These are phyloP conservation scores for Mesembryanthemum crystallinum DNA, from an alignment of 148 eudicot species.

Conservation along the genomic window DNA sequence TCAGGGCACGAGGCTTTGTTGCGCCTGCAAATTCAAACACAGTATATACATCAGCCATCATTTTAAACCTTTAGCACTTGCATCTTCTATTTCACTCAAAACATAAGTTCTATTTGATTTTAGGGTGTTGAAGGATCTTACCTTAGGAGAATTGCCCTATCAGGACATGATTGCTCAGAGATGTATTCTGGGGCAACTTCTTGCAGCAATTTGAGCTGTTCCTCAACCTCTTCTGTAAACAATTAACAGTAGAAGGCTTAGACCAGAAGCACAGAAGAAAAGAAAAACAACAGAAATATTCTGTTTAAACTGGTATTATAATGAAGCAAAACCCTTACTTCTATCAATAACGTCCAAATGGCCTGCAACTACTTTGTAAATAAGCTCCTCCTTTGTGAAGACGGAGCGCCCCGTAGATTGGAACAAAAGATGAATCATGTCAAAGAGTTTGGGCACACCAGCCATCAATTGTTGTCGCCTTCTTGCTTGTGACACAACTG, in stretches of 20 bases:
- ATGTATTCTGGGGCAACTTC: conserved; percentile 81
- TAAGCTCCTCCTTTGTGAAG: conserved; percentile 73
- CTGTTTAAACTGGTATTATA: not conserved
- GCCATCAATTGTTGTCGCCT: conserved; percentile 56
- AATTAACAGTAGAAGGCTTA: not conserved
- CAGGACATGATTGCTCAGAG: conserved; percentile 45
- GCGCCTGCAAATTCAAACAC: conserved; percentile 45
- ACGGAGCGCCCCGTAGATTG: conserved; percentile 66
- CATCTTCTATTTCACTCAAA: too few species aligned
- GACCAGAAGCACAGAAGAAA: not conserved
- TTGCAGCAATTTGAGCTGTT: conserved; percentile 61
- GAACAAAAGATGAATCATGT: conserved; percentile 58
- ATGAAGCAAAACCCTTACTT: conserved; percentile 43
- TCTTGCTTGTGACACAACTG: conserved; percentile 65
- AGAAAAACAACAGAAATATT: not conserved
- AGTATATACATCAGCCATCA: not conserved
- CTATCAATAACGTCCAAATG: conserved; percentile 55
- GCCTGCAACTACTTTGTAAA: conserved; percentile 52
- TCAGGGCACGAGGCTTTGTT: conserved; percentile 55
- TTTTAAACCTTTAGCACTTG: not conserved
- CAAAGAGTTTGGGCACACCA: conserved; percentile 68
- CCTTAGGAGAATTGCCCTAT: conserved; percentile 70
- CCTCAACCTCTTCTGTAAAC: conserved; percentile 28
- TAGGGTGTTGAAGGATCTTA: conserved; percentile 20
- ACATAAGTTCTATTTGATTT: too few species aligned